Evolutionary conservation across 306 rosid genomes (phyloP).

Genomic region (Fragaria nilgerrensis): DNA sequence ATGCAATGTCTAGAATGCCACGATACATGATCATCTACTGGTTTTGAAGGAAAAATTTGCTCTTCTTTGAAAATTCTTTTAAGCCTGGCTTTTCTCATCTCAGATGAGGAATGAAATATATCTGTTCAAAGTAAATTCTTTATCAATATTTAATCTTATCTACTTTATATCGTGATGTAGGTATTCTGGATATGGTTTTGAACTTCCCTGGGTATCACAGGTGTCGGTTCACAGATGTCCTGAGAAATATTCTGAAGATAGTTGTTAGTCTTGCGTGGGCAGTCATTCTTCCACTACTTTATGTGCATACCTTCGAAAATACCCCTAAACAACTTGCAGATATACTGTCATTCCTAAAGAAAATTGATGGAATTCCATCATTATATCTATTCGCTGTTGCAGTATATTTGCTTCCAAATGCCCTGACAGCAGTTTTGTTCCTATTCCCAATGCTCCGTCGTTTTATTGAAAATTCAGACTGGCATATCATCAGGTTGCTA

Average conservation of each 20-base stretch:
- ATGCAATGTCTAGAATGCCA: background rate
- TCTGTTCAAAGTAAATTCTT: background rate
- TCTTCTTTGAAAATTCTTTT: background rate
- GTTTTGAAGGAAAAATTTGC: background rate
- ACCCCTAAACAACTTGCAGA: constrained; percentile 37
- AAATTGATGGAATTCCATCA: constrained; percentile 60
- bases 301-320: constrained; percentile 48
- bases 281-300: constrained; percentile 68
- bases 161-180: constrained; percentile 42
- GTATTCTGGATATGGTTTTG: constrained; percentile 70
- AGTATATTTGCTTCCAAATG: constrained; percentile 82
- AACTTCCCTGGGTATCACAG: constrained; percentile 89
- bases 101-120: background rate
- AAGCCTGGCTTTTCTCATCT: background rate
- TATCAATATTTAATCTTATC: constrained; percentile 7
- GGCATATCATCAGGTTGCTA: constrained; percentile 85
- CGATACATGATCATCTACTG: background rate
- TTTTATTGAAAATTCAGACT: constrained; percentile 97
- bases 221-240: constrained; percentile 73
- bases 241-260: constrained; percentile 78
- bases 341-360: constrained; percentile 48
- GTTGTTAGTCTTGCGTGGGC: constrained; percentile 79
- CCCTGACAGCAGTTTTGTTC: constrained; percentile 65
- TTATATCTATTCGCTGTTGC: constrained; percentile 70
- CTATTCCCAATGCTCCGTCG: constrained; percentile 93